Conservation (phyloP, 805 yeast species). For the Yamadazyma akitaensis region DNA sequence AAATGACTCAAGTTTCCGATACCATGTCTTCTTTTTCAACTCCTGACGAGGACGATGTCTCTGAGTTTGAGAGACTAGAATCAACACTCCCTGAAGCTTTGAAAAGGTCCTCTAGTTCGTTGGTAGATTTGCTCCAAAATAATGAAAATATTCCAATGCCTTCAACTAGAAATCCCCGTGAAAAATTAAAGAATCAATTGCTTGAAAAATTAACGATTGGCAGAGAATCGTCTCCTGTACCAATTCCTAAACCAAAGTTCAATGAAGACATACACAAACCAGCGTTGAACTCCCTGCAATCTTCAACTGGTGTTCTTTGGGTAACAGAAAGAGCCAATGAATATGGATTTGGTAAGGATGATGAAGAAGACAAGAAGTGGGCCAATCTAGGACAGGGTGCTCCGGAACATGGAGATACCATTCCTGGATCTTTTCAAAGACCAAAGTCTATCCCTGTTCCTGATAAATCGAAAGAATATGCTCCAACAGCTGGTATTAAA, state of each 20-base stretch:
- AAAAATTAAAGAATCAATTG: constrained; percentile 15
- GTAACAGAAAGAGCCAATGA: constrained; percentile 59
- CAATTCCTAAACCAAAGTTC: constrained; percentile 46
- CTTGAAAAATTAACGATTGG: constrained; percentile 31
- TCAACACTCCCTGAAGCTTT: constrained; percentile 39
- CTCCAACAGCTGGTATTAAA: constrained; percentile 57
- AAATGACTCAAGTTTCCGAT: neutral
- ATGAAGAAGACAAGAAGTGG: constrained; percentile 44
- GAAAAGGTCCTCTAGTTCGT: constrained; percentile 36
- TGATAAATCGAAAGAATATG: constrained; percentile 51
- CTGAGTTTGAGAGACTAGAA: constrained; percentile 41
- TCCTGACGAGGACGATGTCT: constrained; percentile 14
- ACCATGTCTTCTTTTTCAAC: constrained; percentile 2
- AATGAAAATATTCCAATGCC: constrained; percentile 15
- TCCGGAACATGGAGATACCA: constrained; percentile 58
- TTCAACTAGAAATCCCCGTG: constrained; percentile 25
- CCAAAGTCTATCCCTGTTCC: constrained; percentile 48
- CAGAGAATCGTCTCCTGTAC: constrained; percentile 46
- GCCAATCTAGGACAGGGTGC: constrained; percentile 64
- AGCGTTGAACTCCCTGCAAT: constrained; percentile 55
- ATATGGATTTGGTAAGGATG: constrained; percentile 43
- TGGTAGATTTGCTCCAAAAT: constrained; percentile 29
- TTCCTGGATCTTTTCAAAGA: constrained; percentile 55
- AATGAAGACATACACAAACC: constrained; percentile 49
- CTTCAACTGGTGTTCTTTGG: constrained; percentile 64